These are phyloP conservation scores for Glarea lozoyensis DNA, from an alignment of 495 filamentous ascomycete species.

Conservation along the genomic window DNA sequence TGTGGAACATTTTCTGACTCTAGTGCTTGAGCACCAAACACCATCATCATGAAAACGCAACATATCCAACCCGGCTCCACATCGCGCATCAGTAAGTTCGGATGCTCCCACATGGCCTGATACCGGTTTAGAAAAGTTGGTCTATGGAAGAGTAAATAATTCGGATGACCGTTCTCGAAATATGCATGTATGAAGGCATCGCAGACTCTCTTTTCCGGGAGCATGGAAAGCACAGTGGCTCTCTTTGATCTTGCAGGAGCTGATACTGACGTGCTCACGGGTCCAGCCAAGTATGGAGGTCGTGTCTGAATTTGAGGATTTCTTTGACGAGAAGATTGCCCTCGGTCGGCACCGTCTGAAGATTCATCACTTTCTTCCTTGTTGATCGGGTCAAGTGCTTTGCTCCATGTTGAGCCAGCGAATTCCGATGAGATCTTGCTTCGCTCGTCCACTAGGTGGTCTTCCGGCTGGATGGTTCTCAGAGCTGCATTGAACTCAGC, in stretches of 20 bases:
- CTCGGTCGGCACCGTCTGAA: constrained; percentile 6
- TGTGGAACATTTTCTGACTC: constrained; percentile 18
- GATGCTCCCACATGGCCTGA: constrained; percentile 27
- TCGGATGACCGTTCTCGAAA: constrained; percentile 34
- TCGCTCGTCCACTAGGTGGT: constrained; percentile 19
- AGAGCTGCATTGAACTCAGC: constrained; percentile 18
- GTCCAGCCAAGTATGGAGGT: constrained; percentile 4
- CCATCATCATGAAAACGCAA: constrained; percentile 36
- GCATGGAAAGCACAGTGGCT: constrained; percentile 15
- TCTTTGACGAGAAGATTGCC: neutral
- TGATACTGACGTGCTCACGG: constrained; percentile 3
- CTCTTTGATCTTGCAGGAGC: constrained; percentile 6
- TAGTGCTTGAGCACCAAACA: constrained; percentile 29
- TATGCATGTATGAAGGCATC: constrained; percentile 31
- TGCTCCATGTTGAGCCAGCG: constrained; percentile 18
- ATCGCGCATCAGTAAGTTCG: constrained; percentile 13
- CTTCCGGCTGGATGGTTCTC: constrained; percentile 15
- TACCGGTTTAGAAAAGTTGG: constrained; percentile 33
- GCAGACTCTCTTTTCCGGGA: constrained; percentile 22
- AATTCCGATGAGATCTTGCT: constrained; percentile 18
- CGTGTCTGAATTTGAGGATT: neutral
- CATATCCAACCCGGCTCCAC: constrained; percentile 32
- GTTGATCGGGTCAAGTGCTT: constrained; percentile 18
- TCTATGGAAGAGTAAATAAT: constrained; percentile 36
- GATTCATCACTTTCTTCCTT: constrained; percentile 16